Base-by-base conservation (phyloP, 2,329 filamentous ascomycete genomes). In the Harringtonia aguacate region DNA sequence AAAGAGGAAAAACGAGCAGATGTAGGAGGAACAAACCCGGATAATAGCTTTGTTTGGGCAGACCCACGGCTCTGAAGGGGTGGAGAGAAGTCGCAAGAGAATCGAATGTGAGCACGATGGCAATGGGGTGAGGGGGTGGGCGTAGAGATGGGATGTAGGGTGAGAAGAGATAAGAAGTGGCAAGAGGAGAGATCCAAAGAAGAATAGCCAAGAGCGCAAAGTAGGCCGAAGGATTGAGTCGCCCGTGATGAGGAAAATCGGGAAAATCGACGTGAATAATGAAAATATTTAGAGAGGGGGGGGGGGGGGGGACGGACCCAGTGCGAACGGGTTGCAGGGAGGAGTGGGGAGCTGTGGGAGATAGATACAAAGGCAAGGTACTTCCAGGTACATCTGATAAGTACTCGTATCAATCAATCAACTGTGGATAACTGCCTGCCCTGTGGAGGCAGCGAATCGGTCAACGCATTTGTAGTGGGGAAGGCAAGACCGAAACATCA, bases 81-180 rank as follows among this genome's bases (percentile, higher is more conserved):
- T 7, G 15, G 24, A 36, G 28, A 34, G 28, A 20, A 21, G 31
- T 28, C 17, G 20, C 24, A 17, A 15, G 20, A 29, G 31, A 17
- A 42, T 15, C 31, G 20, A 24, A 35, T 35, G 39, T 12, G 18
- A 14, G 30, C n/a, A n/a, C n/a, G n/a, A n/a, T n/a, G n/a, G n/a
- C n/a, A n/a, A n/a, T n/a, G n/a, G 27, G 3, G 27, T 10, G 31
- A 43, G 47, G 48, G 48, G 28, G 48, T 47, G 45, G 17, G 27
- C 36, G 43, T 47, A 49, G 45, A 49, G 48, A 49, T 49, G 48
- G 41, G 27, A 30, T n/a, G 35, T 12, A 22, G 38, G 17, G 31
- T 21, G 33, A 20, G 10, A 18, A 30, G 31, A 45, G 46, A 48
- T 44, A 50, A 46, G 39, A 41, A 24, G 15, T 17, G 39, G 14